These are phyloP conservation scores for Alnus rubra DNA, from an alignment of 306 rosid species.

Conservation along the genomic window DNA sequence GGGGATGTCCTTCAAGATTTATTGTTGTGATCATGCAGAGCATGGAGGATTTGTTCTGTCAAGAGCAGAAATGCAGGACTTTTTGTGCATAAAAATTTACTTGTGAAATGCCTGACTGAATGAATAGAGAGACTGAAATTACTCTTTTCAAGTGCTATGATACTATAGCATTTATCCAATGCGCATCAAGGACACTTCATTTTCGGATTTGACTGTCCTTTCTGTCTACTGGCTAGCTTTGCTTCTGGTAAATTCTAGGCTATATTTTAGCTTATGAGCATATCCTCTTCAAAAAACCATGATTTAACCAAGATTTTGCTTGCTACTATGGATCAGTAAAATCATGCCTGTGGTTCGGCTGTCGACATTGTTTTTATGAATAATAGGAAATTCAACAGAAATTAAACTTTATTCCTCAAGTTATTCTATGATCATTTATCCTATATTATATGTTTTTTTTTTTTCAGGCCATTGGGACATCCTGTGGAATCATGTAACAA, in stretches of 20 bases:
- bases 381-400: neutral
- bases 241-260: neutral
- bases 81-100: neutral
- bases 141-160: neutral
- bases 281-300: neutral
- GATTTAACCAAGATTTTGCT: neutral
- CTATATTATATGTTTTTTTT: slow-evolving; percentile 10
- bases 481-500: slow-evolving; percentile 35
- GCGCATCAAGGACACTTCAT: neutral
- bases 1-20: neutral
- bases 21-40: too few species aligned
- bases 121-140: neutral
- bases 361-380: neutral
- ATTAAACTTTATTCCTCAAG: neutral
- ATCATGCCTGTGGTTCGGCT: neutral
- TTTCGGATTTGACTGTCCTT: neutral
- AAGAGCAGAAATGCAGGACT: neutral
- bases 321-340: neutral
- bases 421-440: slow-evolving; percentile 16
- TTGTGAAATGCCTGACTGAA: neutral
- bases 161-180: neutral
- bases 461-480: slow-evolving; percentile 49
- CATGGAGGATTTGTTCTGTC: too few species aligned
- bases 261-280: neutral
- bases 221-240: neutral